Base-by-base conservation (phyloP, 2,329 filamentous ascomycete species). In the Zymoseptoria tritici region DNA sequence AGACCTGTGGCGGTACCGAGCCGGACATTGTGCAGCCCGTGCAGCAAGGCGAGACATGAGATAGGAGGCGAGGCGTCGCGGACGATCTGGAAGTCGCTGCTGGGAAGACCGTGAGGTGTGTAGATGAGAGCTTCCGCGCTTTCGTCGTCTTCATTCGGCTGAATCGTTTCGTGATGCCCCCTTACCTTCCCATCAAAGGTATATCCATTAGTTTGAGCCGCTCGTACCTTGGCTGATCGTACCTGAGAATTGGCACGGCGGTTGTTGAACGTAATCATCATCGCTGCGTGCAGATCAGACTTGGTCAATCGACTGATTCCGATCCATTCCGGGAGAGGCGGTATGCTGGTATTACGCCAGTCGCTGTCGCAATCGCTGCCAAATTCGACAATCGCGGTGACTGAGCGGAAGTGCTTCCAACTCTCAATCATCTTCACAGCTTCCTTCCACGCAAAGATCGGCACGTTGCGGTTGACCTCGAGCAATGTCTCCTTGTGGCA, bases 21-120 rank as follows among this genome's bases (percentile, higher is more conserved):
- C n/a, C 77, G 77, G 4, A 88, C 80, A 64, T 87, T 83, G 66
- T 87, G 82, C 8, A 88, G 73, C 0, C 85, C 85, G 70, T 88
- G 86, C 7, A 88, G 72, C 54, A 89, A 78, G 0, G 83, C 84
- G 0, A 87, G 76, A 0, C 80, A 80, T 2, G 75, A 70, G 29
- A 88, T 71, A 0, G 76, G 71, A 0, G 81, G 81, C 0, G 73
- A 68, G 1, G 80, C 78, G 0, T 63, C 62, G 0, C 72, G 71
- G 7, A 86, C 68, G 0, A 76, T 72, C 0, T 68, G 64, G 3
- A 87, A 72, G n/a, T 70, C 66, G 22, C 63, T 58, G 20, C 81
- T 78, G 0, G 73, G 63, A 55, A 87, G 82, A 31, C 85, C 84
- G 67, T 87, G 85, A 0, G 85, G 85, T 0, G 84, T 84, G 73